Base-by-base conservation (phyloP, 768 basidiomycete species). In the Pleurotus platypus region DNA sequence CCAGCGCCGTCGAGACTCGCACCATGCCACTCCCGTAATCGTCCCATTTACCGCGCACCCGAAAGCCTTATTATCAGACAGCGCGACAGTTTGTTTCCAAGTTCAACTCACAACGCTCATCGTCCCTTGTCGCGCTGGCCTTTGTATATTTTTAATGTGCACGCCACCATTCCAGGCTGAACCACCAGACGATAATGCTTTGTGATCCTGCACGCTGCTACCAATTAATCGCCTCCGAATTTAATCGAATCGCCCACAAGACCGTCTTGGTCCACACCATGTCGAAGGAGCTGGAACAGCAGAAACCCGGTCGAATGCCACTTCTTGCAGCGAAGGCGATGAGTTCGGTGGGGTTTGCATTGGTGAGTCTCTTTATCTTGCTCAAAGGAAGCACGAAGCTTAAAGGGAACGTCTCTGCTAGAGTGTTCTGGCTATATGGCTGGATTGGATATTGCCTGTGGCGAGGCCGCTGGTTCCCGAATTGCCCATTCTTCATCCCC, bases 371-470 rank as follows among this genome's bases (percentile, higher is more conserved):
- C 20, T 38, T 35, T 35, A 35, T 35, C 30, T 35, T 35, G 30
- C 30, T 35, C 3, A 5, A 5, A 6, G 24, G 24, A 26, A 26
- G 24, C 24, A 35, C 11, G 30, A 35, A 9, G 8, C 30, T 35
- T 9, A 35, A 35, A 35, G 30, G 30, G 30, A 35, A 48, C 48
- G 26, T 47, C 51, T 38, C 46, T 50, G 54, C 20, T 46, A 79
- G 78, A 79, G 78, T 63, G 62, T 79, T 38, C 63, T 78, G 24
- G 75, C 73, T 45, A 73, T 79, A 51, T 77, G 75, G 70, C 54
- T 78, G 35, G 51, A 54, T 22, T 54, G 51, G 51, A 39, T 54
- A n/a, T 54, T 35, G 18, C 51, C 51, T n/a, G 39, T 42, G 6
- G 22, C 39, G 39, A 54, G 42, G 51, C 37, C 18, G 2, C n/a